These are phyloP conservation scores for Euphorbia celastroides DNA, from an alignment of 441 rosid genomes.

Conservation along the genomic window DNA sequence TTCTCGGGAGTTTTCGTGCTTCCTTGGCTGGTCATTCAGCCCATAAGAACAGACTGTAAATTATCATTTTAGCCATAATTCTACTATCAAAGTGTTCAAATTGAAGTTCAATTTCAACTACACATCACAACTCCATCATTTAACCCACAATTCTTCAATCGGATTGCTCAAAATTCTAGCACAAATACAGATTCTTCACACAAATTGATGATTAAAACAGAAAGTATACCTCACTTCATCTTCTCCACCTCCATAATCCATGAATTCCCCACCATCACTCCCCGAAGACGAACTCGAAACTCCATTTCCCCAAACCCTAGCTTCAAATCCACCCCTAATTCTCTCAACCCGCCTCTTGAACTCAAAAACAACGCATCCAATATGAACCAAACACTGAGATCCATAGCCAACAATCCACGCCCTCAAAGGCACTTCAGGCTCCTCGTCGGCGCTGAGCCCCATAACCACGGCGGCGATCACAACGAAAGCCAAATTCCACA, in stretches of 20 bases:
- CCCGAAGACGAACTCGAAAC: conserved; percentile 32
- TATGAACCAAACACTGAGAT: conserved; percentile 69
- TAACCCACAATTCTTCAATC: no score
- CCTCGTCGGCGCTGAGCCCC: conserved; percentile 57
- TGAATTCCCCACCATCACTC: conserved; percentile 42
- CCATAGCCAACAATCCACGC: conserved; percentile 72
- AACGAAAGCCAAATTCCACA: conserved; percentile 84
- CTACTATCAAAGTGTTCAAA: not conserved
- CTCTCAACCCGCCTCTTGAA: conserved; percentile 50
- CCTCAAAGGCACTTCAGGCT: conserved; percentile 63
- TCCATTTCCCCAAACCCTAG: conserved; percentile 14
- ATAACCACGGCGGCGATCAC: conserved; percentile 53
- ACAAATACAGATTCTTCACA: no score
- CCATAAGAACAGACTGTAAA: no score
- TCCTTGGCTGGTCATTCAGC: no score
- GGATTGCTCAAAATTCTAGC: no score
- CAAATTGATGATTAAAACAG: not conserved
- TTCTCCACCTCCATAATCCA: conserved; percentile 32
- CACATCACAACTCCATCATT: no score
- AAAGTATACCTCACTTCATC: conserved; percentile 40
- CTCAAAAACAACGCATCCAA: conserved; percentile 65
- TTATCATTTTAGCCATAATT: not conserved
- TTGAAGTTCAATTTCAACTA: not conserved
- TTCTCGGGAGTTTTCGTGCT: no score
- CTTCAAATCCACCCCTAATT: conserved; percentile 17